Conservation (phyloP, 129 eudicot species). For the Chrysanthemum lavandulifolium region DNA sequence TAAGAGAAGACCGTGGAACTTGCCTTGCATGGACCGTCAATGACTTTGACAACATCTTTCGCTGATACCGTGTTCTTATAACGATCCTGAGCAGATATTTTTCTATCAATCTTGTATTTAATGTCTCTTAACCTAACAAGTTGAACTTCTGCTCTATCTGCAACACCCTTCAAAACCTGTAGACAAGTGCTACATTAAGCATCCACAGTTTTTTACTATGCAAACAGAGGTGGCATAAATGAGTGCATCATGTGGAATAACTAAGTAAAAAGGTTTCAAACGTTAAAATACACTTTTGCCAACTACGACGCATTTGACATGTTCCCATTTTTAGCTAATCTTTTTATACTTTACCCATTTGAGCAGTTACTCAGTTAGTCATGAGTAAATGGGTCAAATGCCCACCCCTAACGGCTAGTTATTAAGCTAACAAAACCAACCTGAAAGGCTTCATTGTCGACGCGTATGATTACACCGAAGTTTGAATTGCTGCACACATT, state of each 20-base stretch:
- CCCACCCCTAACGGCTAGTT: slow-evolving; percentile 19
- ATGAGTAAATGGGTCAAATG: not conserved
- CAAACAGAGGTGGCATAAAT: slow-evolving; percentile 1
- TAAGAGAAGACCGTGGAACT: slow-evolving; percentile 10
- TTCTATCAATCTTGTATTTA: slow-evolving; percentile 78
- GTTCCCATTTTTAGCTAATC: not conserved
- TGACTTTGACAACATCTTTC: slow-evolving; percentile 87
- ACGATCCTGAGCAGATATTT: slow-evolving; percentile 66
- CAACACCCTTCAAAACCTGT: slow-evolving; percentile 92
- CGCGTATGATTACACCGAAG: slow-evolving; percentile 94
- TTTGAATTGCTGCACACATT: slow-evolving; percentile 64
- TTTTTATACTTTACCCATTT: not conserved
- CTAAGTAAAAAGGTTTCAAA: not conserved
- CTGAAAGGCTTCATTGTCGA: slow-evolving; percentile 97
- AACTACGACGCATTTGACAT: not conserved
- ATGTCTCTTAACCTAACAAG: slow-evolving; percentile 88
- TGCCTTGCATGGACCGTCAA: slow-evolving; percentile 90
- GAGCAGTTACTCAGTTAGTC: no score
- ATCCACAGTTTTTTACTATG: not conserved
- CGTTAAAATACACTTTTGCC: not conserved
- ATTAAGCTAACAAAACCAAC: slow-evolving; percentile 35
- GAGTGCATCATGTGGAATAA: not conserved
- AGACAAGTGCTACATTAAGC: slow-evolving; percentile 17
- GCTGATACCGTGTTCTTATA: slow-evolving; percentile 62
- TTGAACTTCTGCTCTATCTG: slow-evolving; percentile 86